Conservation (phyloP, 2,329 filamentous ascomycete species). For the Microsporum canis region DNA sequence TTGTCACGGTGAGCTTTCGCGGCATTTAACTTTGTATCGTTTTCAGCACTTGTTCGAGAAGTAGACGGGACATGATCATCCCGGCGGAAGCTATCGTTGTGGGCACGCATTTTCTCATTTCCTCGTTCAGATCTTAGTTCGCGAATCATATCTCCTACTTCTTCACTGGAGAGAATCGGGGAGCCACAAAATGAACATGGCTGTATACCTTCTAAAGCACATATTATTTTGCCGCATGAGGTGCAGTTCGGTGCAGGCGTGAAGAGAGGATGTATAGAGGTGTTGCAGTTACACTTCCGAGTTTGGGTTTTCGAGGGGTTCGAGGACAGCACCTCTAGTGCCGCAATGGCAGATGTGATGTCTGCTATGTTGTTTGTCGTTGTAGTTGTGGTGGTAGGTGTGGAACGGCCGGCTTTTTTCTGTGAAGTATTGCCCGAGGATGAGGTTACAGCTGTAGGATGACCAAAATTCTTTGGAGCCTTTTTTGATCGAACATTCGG, state of each 20-base stretch:
- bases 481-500: conserved; percentile 48
- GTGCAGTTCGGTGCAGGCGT: conserved; percentile 88
- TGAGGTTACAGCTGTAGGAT: conserved; percentile 34
- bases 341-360: conserved; percentile 66
- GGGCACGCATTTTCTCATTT: conserved; percentile 70
- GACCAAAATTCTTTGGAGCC: conserved; percentile 39
- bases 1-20: conserved; percentile 71
- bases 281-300: conserved; percentile 76
- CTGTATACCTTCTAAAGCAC: conserved; percentile 83
- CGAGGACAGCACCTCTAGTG: conserved; percentile 71
- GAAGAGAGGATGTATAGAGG: conserved; percentile 73
- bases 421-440: conserved; percentile 33
- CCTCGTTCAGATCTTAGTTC: conserved; percentile 77
- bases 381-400: conserved; percentile 16
- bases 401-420: conserved; percentile 31
- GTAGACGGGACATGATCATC: conserved; percentile 28
- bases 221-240: conserved; percentile 87
- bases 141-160: conserved; percentile 75
- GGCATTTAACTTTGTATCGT: conserved; percentile 50
- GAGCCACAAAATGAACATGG: conserved; percentile 84
- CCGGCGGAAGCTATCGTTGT: conserved; percentile 46
- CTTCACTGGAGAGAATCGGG: conserved; percentile 57
- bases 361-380: conserved; percentile 43
- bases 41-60: conserved; percentile 17
- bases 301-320: conserved; percentile 49